Evolutionary conservation across 768 basidiomycete species (phyloP).

Genomic region (Daedalea quercina): DNA sequence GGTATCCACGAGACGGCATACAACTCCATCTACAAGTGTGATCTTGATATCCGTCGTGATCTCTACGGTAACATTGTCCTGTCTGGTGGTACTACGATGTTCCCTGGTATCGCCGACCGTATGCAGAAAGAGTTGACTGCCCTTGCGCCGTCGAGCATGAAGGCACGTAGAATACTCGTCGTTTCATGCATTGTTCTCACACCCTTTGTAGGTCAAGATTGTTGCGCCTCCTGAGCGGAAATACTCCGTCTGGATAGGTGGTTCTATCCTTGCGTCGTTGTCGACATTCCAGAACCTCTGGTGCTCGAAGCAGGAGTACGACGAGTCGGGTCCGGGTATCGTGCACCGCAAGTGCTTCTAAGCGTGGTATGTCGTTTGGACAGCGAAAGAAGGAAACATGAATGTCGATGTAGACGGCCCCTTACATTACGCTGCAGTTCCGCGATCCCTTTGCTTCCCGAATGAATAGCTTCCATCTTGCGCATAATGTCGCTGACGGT

Average conservation of each 20-base stretch:
- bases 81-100: constrained; percentile 58
- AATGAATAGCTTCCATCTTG: constrained; percentile 29
- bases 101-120: constrained; percentile 58
- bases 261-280: constrained; percentile 45
- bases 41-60: constrained; percentile 50
- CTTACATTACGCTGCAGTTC: constrained; percentile 22
- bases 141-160: constrained; percentile 61
- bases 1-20: constrained; percentile 85
- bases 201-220: constrained; percentile 40
- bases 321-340: constrained; percentile 47
- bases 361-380: constrained; percentile 9
- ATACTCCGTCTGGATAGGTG: constrained; percentile 61
- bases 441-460: constrained; percentile 12
- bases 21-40: constrained; percentile 83
- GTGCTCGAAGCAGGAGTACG: constrained; percentile 56
- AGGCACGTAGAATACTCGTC: constrained; percentile 26
- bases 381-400: constrained; percentile 14
- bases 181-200: neutral
- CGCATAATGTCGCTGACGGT: constrained; percentile 14
- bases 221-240: constrained; percentile 65
- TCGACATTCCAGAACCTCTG: constrained; percentile 67
- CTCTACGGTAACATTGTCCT: constrained; percentile 54
- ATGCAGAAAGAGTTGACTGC: constrained; percentile 71
- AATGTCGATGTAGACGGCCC: constrained; percentile 22
- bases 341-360: constrained; percentile 41